phyloP scores from a whole-genome alignment of 2,329 filamentous ascomycete genomes.

The Apiospora marii region DNA sequence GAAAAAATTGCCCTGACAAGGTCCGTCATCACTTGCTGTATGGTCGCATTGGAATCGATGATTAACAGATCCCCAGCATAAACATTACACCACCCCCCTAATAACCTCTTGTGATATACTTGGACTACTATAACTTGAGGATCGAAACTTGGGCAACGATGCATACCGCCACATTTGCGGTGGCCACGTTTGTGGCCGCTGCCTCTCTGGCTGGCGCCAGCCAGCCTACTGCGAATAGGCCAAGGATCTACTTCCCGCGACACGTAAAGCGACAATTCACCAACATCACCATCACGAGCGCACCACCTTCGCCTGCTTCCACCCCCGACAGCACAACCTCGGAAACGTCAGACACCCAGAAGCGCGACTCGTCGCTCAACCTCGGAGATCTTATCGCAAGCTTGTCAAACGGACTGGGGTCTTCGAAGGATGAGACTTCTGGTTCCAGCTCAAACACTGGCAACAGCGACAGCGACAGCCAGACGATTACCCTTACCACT shows the following conservation, averaged over 20 bases:
- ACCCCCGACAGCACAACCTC: conserved; percentile 30
- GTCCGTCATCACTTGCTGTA: conserved; percentile 36
- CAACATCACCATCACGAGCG: conserved; percentile 43
- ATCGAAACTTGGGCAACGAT: conserved; percentile 35
- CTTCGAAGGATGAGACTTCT: neutral
- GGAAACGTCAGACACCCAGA: conserved; percentile 26
- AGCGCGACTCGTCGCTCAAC: conserved; percentile 15
- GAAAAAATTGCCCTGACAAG: conserved; percentile 48
- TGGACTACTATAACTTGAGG: neutral
- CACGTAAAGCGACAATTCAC: conserved; percentile 50
- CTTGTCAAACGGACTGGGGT: conserved; percentile 28
- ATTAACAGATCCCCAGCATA: neutral
- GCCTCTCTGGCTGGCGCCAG: conserved; percentile 46
- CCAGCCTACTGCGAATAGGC: conserved; percentile 40
- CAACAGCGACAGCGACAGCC: conserved; percentile 11
- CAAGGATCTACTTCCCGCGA: conserved; percentile 53
- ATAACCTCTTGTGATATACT: conserved; percentile 32
- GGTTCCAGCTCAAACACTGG: conserved; percentile 23
- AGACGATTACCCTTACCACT: conserved; percentile 18
- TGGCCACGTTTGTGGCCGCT: conserved; percentile 47
- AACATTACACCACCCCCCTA: conserved; percentile 16
- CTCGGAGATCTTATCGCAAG: conserved; percentile 38
- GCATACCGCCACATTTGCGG: conserved; percentile 41
- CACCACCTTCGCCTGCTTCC: conserved; percentile 29
- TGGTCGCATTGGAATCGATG: conserved; percentile 7